Percentiles rank a stretch among this genome's conserved stretches.
Conservation (phyloP, 2,329 filamentous ascomycete species). For the Aspergillus ochraceoroseus region DNA sequence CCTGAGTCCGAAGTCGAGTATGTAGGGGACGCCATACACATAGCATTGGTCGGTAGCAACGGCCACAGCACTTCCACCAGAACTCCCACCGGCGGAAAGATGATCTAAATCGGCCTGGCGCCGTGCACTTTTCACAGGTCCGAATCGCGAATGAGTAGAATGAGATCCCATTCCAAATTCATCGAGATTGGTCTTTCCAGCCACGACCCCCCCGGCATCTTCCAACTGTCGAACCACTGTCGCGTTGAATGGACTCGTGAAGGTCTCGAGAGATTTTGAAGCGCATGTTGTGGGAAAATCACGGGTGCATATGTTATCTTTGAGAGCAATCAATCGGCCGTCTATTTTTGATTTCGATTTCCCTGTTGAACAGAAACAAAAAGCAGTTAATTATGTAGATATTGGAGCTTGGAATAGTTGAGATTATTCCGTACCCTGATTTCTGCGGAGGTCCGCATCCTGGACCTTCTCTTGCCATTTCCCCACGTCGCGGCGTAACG, state of each 20-base stretch:
- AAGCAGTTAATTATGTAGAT: no score
- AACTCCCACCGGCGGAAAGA: conserved; percentile 78
- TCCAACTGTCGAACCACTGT: conserved; percentile 69
- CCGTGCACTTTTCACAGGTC: conserved; percentile 56
- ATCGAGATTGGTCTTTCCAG: conserved; percentile 87
- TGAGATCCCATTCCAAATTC: conserved; percentile 96
- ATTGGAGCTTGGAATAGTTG: background rate
- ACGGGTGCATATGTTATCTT: conserved; percentile 70
- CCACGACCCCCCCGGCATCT: conserved; percentile 57
- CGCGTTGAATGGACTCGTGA: conserved; percentile 73
- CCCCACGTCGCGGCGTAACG: conserved; percentile 31
- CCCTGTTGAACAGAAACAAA: no score
- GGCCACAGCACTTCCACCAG: conserved; percentile 85
- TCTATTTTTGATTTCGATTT: conserved; percentile 38
- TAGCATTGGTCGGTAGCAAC: conserved; percentile 62
- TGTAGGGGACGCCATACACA: conserved; percentile 43
- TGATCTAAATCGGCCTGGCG: conserved; percentile 35
- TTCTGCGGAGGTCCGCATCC: conserved; percentile 36
- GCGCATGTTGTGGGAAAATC: conserved; percentile 74
- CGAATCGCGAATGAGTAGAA: conserved; percentile 62
- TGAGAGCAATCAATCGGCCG: conserved; percentile 57
- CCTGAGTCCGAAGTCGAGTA: background rate
- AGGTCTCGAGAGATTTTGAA: conserved; percentile 66
- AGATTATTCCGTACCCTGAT: conserved; percentile 29
- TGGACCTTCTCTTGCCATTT: conserved; percentile 36